Base-by-base conservation (phyloP, 2,329 filamentous ascomycete genomes). In the Xylariaceae sp. region DNA sequence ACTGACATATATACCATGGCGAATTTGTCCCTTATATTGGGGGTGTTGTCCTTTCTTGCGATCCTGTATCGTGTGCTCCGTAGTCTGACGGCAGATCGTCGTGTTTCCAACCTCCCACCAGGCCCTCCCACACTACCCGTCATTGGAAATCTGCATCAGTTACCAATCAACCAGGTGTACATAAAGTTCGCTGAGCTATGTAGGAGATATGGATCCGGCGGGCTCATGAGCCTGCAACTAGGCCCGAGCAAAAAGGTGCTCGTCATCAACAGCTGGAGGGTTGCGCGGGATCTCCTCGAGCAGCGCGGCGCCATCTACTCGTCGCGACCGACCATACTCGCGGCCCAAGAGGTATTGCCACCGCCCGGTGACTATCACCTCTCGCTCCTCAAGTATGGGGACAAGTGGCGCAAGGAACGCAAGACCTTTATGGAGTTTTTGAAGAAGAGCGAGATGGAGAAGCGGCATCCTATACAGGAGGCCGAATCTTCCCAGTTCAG, bases 101-200 rank as follows among this genome's bases (percentile, higher is more conserved):
- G 23, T 15, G 34, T 34, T 23, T 23, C 15, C n/a, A 40, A 43
- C 33, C 50, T 53, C 31, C 51, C 51, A 13, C 50, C 43, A 3
- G 46, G 50, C 4, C 51, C 52, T 5, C 47, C 49, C 8, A 23
- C 38, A 4, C 26, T 54, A 7, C 45, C 50, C 2, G 13, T 50
- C 17, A 24, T 55, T 3, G 51, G 50, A 2, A 55, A 55, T 14
- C 41, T 54, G 14, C 52, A 54, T 18, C 51, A 54, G 24, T 38
- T 53, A 18, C 43, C 50, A 1, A 14, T 41, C 0, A 18, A 34
- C 4, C 53, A 47, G 28, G 9, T 35, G 4, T 51, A 46, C 27
- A 31, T 53, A 17, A 26, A 42, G 18, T 46, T 54, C 39, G 40
- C 47, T 8, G 41, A 44, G 21, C 47, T 50, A 41, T 35, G 43